A percentile compares a stretch with the other conserved stretches of the same genome.
Evolutionary conservation across 208 protist genomes (phyloP).

Genomic region (Porcisia hertigi): DNA sequence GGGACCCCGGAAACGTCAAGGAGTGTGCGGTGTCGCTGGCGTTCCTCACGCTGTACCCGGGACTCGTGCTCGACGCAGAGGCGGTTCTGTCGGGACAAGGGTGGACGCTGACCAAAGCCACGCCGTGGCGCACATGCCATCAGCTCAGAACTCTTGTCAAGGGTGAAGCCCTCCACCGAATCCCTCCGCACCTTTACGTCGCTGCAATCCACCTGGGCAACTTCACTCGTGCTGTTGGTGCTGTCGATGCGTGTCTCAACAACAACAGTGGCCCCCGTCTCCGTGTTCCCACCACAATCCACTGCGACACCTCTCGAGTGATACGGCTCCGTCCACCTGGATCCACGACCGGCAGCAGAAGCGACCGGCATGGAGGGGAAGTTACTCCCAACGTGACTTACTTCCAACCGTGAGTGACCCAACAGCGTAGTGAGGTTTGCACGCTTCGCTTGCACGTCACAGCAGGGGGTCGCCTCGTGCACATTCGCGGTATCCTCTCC

Average conservation of each 20-base stretch:
- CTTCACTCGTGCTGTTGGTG: neutral
- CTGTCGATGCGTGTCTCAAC: neutral
- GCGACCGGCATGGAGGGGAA: neutral
- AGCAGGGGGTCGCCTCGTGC: neutral
- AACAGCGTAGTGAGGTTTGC: conserved; percentile 20
- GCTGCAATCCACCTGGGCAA: neutral
- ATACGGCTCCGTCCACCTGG: neutral
- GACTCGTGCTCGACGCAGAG: neutral
- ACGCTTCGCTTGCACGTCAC: conserved; percentile 26
- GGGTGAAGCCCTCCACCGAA: neutral
- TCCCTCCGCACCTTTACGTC: neutral
- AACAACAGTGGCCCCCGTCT: neutral
- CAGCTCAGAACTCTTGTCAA: neutral
- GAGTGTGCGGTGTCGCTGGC: conserved; percentile 17
- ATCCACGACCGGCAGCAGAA: neutral
- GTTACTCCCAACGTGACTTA: neutral
- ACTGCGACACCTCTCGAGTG: neutral
- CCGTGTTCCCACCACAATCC: neutral
- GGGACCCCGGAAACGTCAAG: conserved; percentile 28
- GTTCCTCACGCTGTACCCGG: neutral
- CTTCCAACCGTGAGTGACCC: conserved; percentile 19
- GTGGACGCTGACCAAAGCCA: conserved; percentile 9
- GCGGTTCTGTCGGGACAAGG: neutral
- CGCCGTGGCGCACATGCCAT: neutral
- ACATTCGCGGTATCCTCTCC: neutral